Evolutionary conservation across 805 yeast genomes (phyloP).

Genomic region (Grigorovia jiainica): DNA sequence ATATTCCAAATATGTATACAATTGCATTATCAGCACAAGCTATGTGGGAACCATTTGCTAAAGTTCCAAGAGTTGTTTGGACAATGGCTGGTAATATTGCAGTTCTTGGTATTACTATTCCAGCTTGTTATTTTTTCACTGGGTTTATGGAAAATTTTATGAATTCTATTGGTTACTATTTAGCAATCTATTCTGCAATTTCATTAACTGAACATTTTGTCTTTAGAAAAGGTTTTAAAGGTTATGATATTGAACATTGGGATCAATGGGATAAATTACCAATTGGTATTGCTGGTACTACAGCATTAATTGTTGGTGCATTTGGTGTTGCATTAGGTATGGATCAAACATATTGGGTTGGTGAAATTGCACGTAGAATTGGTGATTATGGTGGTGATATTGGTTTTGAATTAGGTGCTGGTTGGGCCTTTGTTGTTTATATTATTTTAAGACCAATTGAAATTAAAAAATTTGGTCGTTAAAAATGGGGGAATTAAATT

Average conservation of each 20-base stretch:
- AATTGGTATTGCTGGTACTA: constrained; percentile 1
- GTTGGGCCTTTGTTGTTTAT: constrained; percentile 3
- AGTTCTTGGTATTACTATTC: constrained; percentile 1
- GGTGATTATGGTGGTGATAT: constrained; percentile 4
- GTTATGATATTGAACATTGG: constrained; percentile 1
- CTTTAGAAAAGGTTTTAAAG: background rate
- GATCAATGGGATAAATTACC: constrained; percentile 1
- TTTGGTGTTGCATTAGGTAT: constrained; percentile 5
- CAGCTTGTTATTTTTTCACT: constrained; percentile 4
- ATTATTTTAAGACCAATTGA: constrained; percentile 2
- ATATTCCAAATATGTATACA: constrained; percentile 5
- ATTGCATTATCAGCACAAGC: constrained; percentile 4
- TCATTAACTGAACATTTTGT: constrained; percentile 1
- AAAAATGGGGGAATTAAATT: too few relatives aligned
- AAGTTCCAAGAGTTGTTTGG: constrained; percentile 4
- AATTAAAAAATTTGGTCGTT: constrained; percentile 4
- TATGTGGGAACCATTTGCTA: constrained; percentile 3
- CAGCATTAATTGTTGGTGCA: constrained; percentile 2
- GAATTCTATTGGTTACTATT: constrained; percentile 4
- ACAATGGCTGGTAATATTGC: constrained; percentile 4
- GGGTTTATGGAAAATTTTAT: constrained; percentile 4
- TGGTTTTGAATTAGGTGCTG: constrained; percentile 4
- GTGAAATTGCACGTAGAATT: constrained; percentile 2
- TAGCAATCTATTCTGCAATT: constrained; percentile 2
- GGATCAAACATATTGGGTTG: constrained; percentile 4